Evolutionary conservation across 306 rosid genomes (phyloP).

Genomic region (Senna siamea): DNA sequence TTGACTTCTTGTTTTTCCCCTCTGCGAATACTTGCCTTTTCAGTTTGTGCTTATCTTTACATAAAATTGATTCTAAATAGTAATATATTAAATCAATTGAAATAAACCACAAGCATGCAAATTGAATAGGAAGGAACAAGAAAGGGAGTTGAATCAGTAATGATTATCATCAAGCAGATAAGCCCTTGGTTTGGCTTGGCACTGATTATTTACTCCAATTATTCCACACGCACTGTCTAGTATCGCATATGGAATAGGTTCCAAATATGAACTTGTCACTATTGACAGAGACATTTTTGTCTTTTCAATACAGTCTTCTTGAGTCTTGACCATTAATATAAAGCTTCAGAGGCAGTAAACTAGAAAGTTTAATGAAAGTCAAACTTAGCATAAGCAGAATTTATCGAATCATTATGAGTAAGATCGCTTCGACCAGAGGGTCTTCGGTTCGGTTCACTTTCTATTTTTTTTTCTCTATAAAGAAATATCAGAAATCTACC

Average conservation of each 20-base stretch:
- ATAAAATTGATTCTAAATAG: neutral
- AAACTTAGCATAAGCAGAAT: no score
- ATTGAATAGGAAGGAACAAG: no score
- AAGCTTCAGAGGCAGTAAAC: slow-evolving; percentile 21
- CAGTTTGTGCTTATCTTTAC: neutral
- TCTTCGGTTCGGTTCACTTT: no score
- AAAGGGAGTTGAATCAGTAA: neutral
- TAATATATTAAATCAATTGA: neutral
- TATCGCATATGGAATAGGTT: slow-evolving; percentile 20
- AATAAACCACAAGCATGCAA: neutral
- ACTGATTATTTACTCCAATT: slow-evolving; percentile 30
- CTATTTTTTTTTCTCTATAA: no score
- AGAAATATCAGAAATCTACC: neutral
- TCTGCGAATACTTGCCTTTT: neutral
- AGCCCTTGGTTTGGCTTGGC: slow-evolving; percentile 3
- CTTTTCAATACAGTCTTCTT: neutral
- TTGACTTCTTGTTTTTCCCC: neutral
- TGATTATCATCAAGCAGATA: slow-evolving; percentile 31
- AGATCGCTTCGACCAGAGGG: neutral
- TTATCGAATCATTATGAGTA: no score
- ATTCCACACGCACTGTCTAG: slow-evolving; percentile 27
- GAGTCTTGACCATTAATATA: no score
- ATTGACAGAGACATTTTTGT: neutral
- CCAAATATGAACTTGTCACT: slow-evolving; percentile 11
- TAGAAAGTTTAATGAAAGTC: no score